Evolutionary conservation across 2,329 filamentous ascomycete genomes (phyloP).

Genomic region (Claviceps maximensis): DNA sequence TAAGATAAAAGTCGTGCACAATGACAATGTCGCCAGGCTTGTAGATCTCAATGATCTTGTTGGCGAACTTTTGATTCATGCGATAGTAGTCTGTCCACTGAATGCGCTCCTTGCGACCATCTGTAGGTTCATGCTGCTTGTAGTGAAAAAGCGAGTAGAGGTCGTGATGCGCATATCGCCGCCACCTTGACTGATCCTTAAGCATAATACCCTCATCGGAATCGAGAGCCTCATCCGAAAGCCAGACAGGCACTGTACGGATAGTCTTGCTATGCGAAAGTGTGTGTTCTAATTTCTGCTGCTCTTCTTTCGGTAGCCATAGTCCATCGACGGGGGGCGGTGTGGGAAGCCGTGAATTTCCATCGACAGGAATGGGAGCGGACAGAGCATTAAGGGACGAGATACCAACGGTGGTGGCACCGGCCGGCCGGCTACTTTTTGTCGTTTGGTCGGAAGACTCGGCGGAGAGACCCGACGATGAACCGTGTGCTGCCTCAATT

Average conservation of each 20-base stretch:
- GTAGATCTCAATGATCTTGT: constrained; percentile 78
- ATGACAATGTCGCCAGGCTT: constrained; percentile 86
- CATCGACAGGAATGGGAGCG: constrained; percentile 64
- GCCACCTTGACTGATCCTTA: constrained; percentile 76
- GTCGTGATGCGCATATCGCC: constrained; percentile 80
- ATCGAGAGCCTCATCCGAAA: constrained; percentile 62
- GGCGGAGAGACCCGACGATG: constrained; percentile 30
- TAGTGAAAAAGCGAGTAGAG: constrained; percentile 92
- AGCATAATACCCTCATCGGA: constrained; percentile 55
- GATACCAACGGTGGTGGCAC: constrained; percentile 30
- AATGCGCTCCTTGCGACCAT: constrained; percentile 67
- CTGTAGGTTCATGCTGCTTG: constrained; percentile 81
- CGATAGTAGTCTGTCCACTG: constrained; percentile 89
- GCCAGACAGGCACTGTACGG: constrained; percentile 77
- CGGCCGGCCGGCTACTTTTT: neutral
- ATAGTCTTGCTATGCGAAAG: constrained; percentile 61
- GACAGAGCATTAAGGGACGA: constrained; percentile 59
- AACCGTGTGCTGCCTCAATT: constrained; percentile 42
- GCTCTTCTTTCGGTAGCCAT: constrained; percentile 56
- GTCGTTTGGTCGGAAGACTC: constrained; percentile 33
- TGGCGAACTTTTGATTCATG: constrained; percentile 85
- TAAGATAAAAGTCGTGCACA: constrained; percentile 88
- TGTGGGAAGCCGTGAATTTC: constrained; percentile 38
- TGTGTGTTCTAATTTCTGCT: constrained; percentile 59
- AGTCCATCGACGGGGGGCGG: constrained; percentile 54